Conservation (phyloP, 345 rosid genomes). For the Gynandropsis gynandra region DNA sequence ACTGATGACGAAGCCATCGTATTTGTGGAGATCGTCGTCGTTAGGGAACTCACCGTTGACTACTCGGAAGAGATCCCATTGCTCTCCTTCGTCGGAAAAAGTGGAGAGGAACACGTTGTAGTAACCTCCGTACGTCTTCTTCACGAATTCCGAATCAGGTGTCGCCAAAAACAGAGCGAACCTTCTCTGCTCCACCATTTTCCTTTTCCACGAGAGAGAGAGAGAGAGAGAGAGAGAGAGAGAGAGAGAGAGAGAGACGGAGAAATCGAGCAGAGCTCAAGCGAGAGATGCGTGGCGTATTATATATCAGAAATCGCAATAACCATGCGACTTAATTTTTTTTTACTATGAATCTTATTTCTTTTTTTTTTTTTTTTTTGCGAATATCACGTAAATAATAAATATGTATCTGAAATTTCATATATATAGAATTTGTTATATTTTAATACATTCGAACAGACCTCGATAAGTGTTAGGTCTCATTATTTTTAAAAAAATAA, state of each 20-base stretch:
- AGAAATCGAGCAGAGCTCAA: neutral
- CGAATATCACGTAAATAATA: too few relatives aligned
- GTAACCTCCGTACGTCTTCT: conserved; percentile 68
- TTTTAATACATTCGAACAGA: too few relatives aligned
- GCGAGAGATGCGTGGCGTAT: too few relatives aligned
- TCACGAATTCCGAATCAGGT: conserved; percentile 64
- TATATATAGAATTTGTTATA: too few relatives aligned
- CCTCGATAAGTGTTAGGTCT: too few relatives aligned
- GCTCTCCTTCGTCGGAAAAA: conserved; percentile 64
- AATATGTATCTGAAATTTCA: too few relatives aligned
- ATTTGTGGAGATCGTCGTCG: conserved; percentile 39
- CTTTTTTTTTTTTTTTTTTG: too few relatives aligned
- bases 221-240: neutral
- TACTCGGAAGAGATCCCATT: conserved; percentile 67
- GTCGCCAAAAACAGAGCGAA: conserved; percentile 60
- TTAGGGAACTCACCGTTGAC: conserved; percentile 80
- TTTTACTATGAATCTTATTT: too few relatives aligned
- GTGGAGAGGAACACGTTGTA: conserved; percentile 58
- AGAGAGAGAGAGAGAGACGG: neutral
- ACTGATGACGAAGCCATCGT: conserved; percentile 72
- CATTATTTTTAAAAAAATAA: too few relatives aligned
- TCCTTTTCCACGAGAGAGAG: conserved; percentile 2
- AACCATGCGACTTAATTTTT: too few relatives aligned
- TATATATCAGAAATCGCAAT: too few relatives aligned
- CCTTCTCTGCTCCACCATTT: conserved; percentile 30